phyloP scores from a whole-genome alignment of 768 basidiomycete genomes.

The Hebeloma cylindrosporum region DNA sequence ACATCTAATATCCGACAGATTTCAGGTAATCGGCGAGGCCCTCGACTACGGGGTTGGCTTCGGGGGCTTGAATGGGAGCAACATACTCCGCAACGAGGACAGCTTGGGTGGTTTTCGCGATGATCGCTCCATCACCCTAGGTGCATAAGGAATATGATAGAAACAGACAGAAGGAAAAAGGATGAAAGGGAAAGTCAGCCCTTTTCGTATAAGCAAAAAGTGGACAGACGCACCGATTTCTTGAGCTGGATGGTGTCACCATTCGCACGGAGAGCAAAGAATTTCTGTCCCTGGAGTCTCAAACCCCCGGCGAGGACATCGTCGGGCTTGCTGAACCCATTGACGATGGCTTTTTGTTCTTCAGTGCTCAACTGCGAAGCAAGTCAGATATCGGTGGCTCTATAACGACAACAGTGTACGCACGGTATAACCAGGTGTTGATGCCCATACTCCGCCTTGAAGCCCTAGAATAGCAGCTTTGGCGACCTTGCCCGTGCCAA shows the following conservation, averaged over 20 bases:
- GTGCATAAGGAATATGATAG: not conserved
- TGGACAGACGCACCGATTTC: constrained; percentile 56
- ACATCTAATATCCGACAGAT: constrained; percentile 48
- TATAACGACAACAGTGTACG: constrained; percentile 23
- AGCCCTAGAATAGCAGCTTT: constrained; percentile 78
- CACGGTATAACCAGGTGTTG: constrained; percentile 57
- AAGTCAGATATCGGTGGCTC: not conserved
- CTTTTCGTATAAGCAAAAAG: no score
- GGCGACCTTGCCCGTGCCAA: constrained; percentile 70
- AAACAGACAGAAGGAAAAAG: not conserved
- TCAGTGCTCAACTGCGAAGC: constrained; percentile 52
- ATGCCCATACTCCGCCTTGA: constrained; percentile 78
- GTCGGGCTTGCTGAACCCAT: constrained; percentile 43
- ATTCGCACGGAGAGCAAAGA: constrained; percentile 57
- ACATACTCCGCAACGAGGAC: constrained; percentile 77
- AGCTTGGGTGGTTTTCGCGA: constrained; percentile 86
- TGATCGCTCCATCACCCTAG: constrained; percentile 70
- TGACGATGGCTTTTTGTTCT: constrained; percentile 62
- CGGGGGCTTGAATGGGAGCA: constrained; percentile 62
- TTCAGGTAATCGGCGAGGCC: constrained; percentile 79
- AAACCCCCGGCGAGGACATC: constrained; percentile 57
- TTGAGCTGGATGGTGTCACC: constrained; percentile 68
- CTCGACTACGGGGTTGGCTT: constrained; percentile 67
- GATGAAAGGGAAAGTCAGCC: no score
- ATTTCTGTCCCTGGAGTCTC: constrained; percentile 69